Conservation (phyloP, 257 asterid species). For the Cruciata laevipes region DNA sequence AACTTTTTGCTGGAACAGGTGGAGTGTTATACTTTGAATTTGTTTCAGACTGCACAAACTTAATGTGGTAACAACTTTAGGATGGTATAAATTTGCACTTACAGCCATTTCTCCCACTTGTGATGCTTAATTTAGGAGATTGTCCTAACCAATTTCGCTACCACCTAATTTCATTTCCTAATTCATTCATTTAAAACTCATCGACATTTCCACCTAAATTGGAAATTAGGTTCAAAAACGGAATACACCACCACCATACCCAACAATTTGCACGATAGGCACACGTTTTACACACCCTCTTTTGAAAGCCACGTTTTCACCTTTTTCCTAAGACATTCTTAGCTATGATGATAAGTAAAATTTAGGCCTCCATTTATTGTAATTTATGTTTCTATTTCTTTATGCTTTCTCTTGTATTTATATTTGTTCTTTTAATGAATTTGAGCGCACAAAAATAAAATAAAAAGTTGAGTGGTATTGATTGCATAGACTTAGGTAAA, state of each 20-base stretch:
- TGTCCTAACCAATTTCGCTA: not conserved
- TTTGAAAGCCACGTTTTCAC: not conserved
- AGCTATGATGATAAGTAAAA: too few relatives aligned
- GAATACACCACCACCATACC: too few relatives aligned
- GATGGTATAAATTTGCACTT: too few relatives aligned
- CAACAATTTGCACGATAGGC: not conserved
- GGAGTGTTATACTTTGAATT: too few relatives aligned
- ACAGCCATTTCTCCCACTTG: not conserved
- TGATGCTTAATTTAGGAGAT: not conserved
- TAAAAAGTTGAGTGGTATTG: too few relatives aligned
- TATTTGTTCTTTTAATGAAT: not conserved
- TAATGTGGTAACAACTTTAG: too few relatives aligned
- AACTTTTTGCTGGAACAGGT: too few relatives aligned
- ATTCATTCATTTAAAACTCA: not conserved
- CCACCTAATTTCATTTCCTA: not conserved
- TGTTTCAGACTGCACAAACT: too few relatives aligned
- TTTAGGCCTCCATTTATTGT: not conserved
- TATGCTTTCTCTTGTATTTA: not conserved
- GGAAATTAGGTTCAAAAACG: not conserved
- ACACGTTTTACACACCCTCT: not conserved
- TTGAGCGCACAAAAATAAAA: not conserved
- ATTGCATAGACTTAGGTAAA: too few relatives aligned
- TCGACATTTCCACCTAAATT: not conserved
- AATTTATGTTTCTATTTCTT: not conserved
- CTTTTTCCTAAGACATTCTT: not conserved